A percentile compares a stretch with the other conserved stretches of the same genome.
phyloP scores from a whole-genome alignment of 169 alveolate species.

The Eimeria zaria region DNA sequence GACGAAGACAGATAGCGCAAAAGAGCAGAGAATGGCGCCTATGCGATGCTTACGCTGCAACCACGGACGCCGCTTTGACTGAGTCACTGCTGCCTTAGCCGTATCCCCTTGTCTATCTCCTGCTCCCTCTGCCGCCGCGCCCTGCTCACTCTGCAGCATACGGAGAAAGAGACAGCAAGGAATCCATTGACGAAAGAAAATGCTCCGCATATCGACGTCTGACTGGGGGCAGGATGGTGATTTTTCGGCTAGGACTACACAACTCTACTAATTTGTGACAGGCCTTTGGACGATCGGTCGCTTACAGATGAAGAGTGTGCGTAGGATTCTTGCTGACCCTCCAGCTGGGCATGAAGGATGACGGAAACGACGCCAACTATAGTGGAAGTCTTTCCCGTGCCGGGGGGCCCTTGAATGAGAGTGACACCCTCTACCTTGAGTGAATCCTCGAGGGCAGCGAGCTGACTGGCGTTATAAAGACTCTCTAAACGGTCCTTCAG shows the following conservation, averaged over 20 bases:
- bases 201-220: neutral
- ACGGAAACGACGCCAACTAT: slow-evolving; percentile 87
- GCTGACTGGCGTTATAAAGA: slow-evolving; percentile 85
- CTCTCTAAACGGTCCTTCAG: slow-evolving; percentile 65
- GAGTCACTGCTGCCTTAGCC: neutral
- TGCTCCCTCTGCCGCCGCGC: neutral
- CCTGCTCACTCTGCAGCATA: slow-evolving; percentile 40
- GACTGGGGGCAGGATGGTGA: neutral
- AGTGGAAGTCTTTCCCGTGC: slow-evolving; percentile 90
- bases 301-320: slow-evolving; percentile 2
- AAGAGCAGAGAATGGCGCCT: neutral
- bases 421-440: slow-evolving; percentile 88
- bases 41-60: slow-evolving; percentile 38
- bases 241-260: neutral
- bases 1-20: neutral
- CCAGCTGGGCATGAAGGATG: slow-evolving; percentile 83
- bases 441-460: slow-evolving; percentile 85
- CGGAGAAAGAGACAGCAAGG: neutral
- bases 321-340: slow-evolving; percentile 51
- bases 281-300: neutral
- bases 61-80: slow-evolving; percentile 45
- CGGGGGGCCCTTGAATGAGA: slow-evolving; percentile 89
- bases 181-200: neutral
- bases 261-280: neutral
- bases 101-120: neutral